These are phyloP conservation scores for Stemphylium vesicarium DNA, from an alignment of 2,329 filamentous ascomycete species.

Conservation along the genomic window DNA sequence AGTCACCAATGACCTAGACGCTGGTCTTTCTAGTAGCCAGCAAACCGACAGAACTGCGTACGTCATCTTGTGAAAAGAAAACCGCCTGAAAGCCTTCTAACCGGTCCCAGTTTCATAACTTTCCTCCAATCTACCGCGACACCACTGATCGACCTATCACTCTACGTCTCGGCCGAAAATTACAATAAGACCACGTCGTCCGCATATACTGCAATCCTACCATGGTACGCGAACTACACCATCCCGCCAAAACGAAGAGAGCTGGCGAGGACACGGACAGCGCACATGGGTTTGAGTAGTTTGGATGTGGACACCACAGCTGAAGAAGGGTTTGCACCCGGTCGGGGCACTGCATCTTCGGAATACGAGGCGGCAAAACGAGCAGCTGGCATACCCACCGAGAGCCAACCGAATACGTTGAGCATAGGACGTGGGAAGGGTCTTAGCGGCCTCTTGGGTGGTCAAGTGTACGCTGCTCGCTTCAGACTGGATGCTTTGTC, in stretches of 20 bases:
- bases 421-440: conserved; percentile 63
- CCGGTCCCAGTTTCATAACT: conserved; percentile 55
- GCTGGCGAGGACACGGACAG: conserved; percentile 71
- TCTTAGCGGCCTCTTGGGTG: conserved; percentile 66
- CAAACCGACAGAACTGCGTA: conserved; percentile 53
- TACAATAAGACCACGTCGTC: conserved; percentile 79
- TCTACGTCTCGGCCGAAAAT: conserved; percentile 90
- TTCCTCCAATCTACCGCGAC: conserved; percentile 78
- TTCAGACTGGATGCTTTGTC: conserved; percentile 80
- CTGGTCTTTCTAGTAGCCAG: conserved; percentile 37
- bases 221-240: conserved; percentile 88
- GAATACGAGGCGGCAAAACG: conserved; percentile 48
- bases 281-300: conserved; percentile 55
- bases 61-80: neutral
- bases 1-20: conserved; percentile 38
- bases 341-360: conserved; percentile 37
- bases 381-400: conserved; percentile 44
- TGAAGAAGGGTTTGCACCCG: conserved; percentile 42
- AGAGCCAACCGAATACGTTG: conserved; percentile 49
- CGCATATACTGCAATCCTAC: conserved; percentile 78
- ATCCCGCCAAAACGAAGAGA: conserved; percentile 76
- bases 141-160: conserved; percentile 80
- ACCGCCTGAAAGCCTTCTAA: neutral
- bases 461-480: conserved; percentile 71
- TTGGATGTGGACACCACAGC: conserved; percentile 54